Evolutionary conservation across 306 rosid genomes (phyloP).

Genomic region (Ziziphus jujuba): DNA sequence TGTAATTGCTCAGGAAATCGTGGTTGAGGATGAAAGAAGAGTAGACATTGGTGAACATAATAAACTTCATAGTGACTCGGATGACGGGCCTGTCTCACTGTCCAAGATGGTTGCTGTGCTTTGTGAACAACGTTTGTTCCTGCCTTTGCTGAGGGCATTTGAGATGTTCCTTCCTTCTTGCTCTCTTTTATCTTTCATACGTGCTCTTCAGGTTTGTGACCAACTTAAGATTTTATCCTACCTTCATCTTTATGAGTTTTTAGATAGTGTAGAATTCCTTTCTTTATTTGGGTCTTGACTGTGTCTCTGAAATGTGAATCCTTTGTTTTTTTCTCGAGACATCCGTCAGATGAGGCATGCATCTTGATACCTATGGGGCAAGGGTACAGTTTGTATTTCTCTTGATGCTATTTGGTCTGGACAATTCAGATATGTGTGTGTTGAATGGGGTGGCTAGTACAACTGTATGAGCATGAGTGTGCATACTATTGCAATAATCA

Average conservation of each 20-base stretch:
- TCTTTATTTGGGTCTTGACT: constrained; percentile 6
- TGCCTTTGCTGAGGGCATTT: constrained; percentile 92
- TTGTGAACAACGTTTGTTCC: constrained; percentile 78
- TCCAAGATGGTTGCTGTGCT: constrained; percentile 96
- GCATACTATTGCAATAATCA: background rate
- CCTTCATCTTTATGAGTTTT: constrained; percentile 9
- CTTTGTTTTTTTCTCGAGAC: background rate
- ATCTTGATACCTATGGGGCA: constrained; percentile 2
- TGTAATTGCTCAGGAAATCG: constrained; percentile 37
- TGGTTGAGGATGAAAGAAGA: constrained; percentile 43
- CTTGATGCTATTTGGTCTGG: background rate
- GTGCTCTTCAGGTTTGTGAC: constrained; percentile 84
- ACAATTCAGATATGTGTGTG: background rate
- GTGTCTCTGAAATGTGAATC: background rate
- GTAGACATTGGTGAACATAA: constrained; percentile 32
- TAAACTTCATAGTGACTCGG: constrained; percentile 43
- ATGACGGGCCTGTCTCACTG: constrained; percentile 69
- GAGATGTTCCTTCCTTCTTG: constrained; percentile 98
- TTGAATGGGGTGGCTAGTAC: background rate
- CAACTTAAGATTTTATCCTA: constrained; percentile 25
- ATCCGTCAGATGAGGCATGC: constrained; percentile 1
- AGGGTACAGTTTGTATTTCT: background rate
- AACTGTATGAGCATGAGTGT: background rate
- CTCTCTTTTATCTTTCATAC: constrained; percentile 83
- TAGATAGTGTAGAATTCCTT: constrained; percentile 14